Conservation (phyloP, 352 stramenopile species). For the Pythium volutum region DNA sequence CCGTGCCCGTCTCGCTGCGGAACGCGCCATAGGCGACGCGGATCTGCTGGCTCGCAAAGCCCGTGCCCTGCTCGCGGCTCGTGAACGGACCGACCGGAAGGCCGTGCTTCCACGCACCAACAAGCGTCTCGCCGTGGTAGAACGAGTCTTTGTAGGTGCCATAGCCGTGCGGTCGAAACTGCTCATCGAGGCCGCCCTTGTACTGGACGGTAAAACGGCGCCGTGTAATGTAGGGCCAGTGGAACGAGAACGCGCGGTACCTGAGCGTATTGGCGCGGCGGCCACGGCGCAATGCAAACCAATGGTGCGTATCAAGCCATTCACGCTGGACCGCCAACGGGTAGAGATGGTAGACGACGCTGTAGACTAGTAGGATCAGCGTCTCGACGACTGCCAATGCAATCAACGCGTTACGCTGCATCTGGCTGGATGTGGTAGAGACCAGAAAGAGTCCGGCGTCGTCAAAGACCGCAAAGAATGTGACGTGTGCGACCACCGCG, state of each 20-base stretch:
- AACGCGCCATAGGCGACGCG: constrained; percentile 50
- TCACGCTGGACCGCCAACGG: constrained; percentile 29
- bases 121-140: constrained; percentile 61
- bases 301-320: constrained; percentile 34
- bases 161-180: constrained; percentile 46
- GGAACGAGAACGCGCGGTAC: constrained; percentile 16
- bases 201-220: constrained; percentile 52
- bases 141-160: constrained; percentile 62
- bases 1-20: constrained; percentile 27
- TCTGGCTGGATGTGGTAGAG: neutral
- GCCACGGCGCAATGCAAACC: constrained; percentile 31
- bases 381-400: constrained; percentile 29
- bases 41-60: constrained; percentile 56
- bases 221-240: neutral
- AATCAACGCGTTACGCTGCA: constrained; percentile 2
- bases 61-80: constrained; percentile 56
- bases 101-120: constrained; percentile 54
- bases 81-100: constrained; percentile 53
- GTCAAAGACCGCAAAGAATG: constrained; percentile 1
- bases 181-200: constrained; percentile 41
- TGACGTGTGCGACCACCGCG: neutral
- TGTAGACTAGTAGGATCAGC: constrained; percentile 31
- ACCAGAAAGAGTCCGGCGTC: constrained; percentile 28
- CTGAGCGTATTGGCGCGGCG: constrained; percentile 30
- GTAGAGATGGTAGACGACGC: constrained; percentile 43